Conservation (phyloP, 345 rosid genomes). For the Lepidium sativum region DNA sequence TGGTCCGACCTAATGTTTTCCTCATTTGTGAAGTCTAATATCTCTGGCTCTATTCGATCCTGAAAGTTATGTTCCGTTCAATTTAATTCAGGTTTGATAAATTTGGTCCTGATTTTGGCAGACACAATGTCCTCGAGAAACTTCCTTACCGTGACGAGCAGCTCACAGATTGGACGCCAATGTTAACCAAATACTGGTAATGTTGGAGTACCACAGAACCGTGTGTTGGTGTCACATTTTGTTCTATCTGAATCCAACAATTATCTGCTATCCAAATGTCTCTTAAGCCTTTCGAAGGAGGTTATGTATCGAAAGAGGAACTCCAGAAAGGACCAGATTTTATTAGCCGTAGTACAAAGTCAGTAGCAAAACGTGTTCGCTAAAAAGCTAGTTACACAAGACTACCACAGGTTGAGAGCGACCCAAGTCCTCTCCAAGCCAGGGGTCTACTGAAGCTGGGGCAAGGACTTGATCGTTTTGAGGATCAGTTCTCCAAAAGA, state of each 20-base stretch:
- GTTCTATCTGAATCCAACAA: background rate
- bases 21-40: too few relatives aligned
- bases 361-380: background rate
- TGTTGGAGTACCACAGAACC: background rate
- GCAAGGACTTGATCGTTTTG: conserved; percentile 54
- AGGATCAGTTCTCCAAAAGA: conserved; percentile 61
- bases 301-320: background rate
- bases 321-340: background rate
- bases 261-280: background rate
- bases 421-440: conserved; percentile 56
- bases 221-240: background rate
- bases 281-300: background rate
- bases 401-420: conserved; percentile 45
- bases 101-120: too few relatives aligned
- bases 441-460: conserved; percentile 76
- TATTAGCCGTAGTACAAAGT: too few relatives aligned
- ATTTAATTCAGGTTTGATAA: too few relatives aligned
- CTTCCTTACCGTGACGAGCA: too few relatives aligned
- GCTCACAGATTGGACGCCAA: background rate
- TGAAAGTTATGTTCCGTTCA: too few relatives aligned
- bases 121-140: too few relatives aligned
- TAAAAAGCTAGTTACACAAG: background rate
- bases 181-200: background rate
- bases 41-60: too few relatives aligned
- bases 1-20: too few relatives aligned